Base-by-base conservation (phyloP, 164 flowering plant genomes). In the Amborella trichopoda region DNA sequence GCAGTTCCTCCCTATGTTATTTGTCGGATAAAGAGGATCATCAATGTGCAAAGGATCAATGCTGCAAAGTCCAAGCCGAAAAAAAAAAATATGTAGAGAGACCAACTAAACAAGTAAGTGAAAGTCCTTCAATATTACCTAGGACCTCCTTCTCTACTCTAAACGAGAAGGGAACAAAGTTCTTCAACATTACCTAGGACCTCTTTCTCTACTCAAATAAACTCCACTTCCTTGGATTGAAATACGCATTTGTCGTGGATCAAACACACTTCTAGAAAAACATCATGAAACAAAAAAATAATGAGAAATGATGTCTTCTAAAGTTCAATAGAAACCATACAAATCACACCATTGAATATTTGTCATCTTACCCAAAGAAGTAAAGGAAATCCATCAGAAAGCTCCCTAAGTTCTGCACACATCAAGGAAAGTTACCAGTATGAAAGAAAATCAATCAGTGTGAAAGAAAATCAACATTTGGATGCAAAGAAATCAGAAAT, bases 241-340 rank as follows among this genome's bases (percentile, higher is more conserved):
- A 23, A 86, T 63, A 47, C 96, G 93, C 86, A 90, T 90, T 68
- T 78, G 93, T 22, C 98, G 94, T 41, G 97, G 95, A 71, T 90
- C 97, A 79, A 85, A 90, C 55, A 90, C 83, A 68, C 86, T 83
- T 71, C 97, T 89, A 62, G 28, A 57, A 2, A 60, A 24, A 30
- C n/a, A n/a, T n/a, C 14, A 37, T 21, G 10, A 53, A 10, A 57
- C n/a, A 8, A 19, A 21, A 13, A 2, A 0, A 27, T 43, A 32
- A 53, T n/a, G n/a, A n/a, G n/a, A n/a, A n/a, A n/a, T n/a, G n/a
- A n/a, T n/a, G n/a, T n/a, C n/a, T n/a, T n/a, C n/a, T n/a, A n/a
- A n/a, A n/a, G n/a, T n/a, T n/a, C n/a, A n/a, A n/a, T n/a, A n/a
- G n/a, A n/a, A n/a, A n/a, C n/a, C n/a, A n/a, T n/a, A n/a, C n/a